phyloP scores from a whole-genome alignment of 345 rosid species.

The Ricinus communis region DNA sequence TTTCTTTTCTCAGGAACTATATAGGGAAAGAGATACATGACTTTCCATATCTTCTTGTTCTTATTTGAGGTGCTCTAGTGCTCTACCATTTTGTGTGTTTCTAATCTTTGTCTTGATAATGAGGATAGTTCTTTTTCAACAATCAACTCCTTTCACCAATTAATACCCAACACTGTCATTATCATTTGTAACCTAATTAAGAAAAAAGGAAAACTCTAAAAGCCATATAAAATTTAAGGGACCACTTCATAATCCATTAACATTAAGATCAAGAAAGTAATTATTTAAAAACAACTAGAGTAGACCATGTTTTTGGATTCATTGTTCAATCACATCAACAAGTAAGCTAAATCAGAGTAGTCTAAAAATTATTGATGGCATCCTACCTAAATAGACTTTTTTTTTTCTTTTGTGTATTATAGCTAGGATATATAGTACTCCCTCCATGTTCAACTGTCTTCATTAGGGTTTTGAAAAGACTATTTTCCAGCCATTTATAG shows the following conservation, averaged over 20 bases:
- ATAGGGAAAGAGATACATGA: too few species aligned
- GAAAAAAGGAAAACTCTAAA: not conserved
- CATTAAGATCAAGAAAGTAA: not conserved
- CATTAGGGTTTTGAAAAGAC: not conserved
- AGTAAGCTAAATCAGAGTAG: not conserved
- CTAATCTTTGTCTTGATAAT: not conserved
- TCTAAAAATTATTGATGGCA: not conserved
- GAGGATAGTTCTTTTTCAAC: not conserved
- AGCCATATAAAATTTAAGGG: not conserved
- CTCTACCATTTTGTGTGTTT: too few species aligned
- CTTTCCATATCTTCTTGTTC: too few species aligned
- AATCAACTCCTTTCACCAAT: slow-evolving; percentile 1
- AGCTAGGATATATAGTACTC: not conserved
- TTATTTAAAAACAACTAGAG: not conserved
- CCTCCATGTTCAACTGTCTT: not conserved
- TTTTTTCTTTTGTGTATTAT: too few species aligned
- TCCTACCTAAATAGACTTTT: not conserved
- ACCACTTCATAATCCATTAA: not conserved
- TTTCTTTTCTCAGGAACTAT: too few species aligned
- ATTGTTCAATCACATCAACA: slow-evolving; percentile 3
- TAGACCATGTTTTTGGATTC: not conserved
- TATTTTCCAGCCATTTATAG: not conserved
- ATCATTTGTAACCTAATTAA: not conserved
- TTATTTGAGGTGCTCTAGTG: too few species aligned
- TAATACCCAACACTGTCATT: not conserved